These are phyloP conservation scores for Nitzschia sp. DNA, from an alignment of 108 stramenopile species.

Conservation along the genomic window DNA sequence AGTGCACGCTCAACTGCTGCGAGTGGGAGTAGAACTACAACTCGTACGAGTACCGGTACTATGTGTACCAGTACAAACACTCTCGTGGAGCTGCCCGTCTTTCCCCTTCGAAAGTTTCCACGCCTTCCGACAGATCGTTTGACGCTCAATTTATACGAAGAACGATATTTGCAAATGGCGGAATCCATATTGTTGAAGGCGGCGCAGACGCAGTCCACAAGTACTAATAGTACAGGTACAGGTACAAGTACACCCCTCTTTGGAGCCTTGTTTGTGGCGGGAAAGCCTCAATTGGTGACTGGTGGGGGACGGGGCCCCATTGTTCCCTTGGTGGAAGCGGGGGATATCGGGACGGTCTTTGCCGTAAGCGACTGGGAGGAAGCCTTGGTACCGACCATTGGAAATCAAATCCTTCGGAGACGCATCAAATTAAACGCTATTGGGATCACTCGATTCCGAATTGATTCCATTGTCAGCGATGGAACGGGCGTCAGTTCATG, in stretches of 20 bases:
- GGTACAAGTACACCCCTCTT: slow-evolving; percentile 9
- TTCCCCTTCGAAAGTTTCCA: slow-evolving; percentile 42
- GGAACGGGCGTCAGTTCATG: slow-evolving; percentile 2
- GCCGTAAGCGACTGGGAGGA: slow-evolving; percentile 20
- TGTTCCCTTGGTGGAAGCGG: slow-evolving; percentile 31
- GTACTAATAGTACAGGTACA: background rate
- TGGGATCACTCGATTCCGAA: slow-evolving; percentile 25
- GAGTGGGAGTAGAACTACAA: no score
- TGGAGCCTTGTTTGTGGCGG: slow-evolving; percentile 31
- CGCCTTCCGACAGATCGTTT: slow-evolving; percentile 32
- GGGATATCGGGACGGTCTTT: slow-evolving; percentile 35
- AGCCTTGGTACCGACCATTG: slow-evolving; percentile 14
- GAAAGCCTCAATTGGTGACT: slow-evolving; percentile 37
- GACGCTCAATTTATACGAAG: slow-evolving; percentile 47
- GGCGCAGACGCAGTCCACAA: no score
- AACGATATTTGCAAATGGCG: slow-evolving; percentile 32
- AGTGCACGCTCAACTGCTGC: no score
- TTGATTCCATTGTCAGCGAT: slow-evolving; percentile 22
- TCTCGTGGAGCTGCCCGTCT: no score
- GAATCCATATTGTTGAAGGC: slow-evolving; percentile 16
- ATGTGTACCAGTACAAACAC: no score
- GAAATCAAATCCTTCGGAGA: slow-evolving; percentile 1
- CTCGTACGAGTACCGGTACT: no score
- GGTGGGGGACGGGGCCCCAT: slow-evolving; percentile 26
- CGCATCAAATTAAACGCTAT: slow-evolving; percentile 29